A percentile compares a stretch with the other conserved stretches of the same genome.
Conservation (phyloP, 2,329 filamentous ascomycete genomes). For the Verruconis gallopava region DNA sequence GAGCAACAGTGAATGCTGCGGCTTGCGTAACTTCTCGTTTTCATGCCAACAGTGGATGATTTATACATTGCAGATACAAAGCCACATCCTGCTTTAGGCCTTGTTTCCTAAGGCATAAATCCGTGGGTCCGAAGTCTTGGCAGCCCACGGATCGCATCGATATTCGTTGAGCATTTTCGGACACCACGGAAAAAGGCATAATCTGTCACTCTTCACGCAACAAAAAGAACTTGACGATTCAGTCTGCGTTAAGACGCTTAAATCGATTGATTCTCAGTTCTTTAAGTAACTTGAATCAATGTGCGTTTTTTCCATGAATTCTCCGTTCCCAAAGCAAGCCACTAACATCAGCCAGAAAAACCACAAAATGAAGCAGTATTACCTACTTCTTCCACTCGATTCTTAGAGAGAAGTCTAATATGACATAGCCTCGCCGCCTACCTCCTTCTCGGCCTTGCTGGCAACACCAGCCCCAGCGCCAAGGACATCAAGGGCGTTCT, state of each 20-base stretch:
- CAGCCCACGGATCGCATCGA: too few species aligned
- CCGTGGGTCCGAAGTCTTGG: background rate
- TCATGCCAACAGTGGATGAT: too few species aligned
- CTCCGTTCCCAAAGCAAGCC: background rate
- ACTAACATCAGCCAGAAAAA: slow-evolving; percentile 2
- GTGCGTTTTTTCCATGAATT: background rate
- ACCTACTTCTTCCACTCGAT: slow-evolving; percentile 18
- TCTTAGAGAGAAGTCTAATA: slow-evolving; percentile 39
- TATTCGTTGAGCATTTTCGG: too few species aligned
- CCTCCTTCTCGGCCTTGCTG: slow-evolving; percentile 89
- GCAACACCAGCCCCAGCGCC: slow-evolving; percentile 96
- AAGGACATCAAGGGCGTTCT: slow-evolving; percentile 78
- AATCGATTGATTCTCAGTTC: slow-evolving; percentile 93
- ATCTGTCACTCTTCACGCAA: background rate
- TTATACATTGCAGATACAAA: background rate
- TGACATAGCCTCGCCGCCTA: slow-evolving; percentile 99
- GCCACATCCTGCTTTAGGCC: background rate
- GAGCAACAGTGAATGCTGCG: too few species aligned
- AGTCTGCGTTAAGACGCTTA: slow-evolving; percentile 99
- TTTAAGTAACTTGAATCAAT: slow-evolving; percentile 1
- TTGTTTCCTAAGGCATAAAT: background rate
- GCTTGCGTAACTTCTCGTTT: too few species aligned
- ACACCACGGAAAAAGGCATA: too few species aligned
- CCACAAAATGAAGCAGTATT: slow-evolving; percentile 18
- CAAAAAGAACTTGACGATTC: slow-evolving; percentile 63